Conservation (phyloP, 495 filamentous ascomycete genomes). For the Penicillium simplicissimum region DNA sequence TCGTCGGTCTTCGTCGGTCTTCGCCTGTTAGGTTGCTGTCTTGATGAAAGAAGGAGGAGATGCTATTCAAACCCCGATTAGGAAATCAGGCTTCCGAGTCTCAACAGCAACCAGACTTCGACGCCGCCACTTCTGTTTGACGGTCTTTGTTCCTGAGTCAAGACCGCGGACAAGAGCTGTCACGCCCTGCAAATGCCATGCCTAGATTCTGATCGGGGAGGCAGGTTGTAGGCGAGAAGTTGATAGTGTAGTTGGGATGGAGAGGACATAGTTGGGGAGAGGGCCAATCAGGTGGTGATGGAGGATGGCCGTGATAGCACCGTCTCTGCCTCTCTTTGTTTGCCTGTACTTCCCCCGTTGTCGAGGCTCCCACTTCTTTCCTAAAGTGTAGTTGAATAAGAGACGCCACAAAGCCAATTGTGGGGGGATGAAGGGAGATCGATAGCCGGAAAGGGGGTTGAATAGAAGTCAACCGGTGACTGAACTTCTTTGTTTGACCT, state of each 20-base stretch:
- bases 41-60: not conserved
- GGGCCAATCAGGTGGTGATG: not conserved
- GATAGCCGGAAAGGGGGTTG: conserved; percentile 11
- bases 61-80: not conserved
- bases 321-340: conserved; percentile 2
- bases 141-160: conserved; percentile 6
- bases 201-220: not conserved
- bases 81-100: not conserved
- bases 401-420: conserved; percentile 1
- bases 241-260: not conserved
- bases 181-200: not conserved
- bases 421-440: not conserved
- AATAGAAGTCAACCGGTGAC: conserved; percentile 16
- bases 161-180: not conserved
- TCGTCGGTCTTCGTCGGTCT: not conserved
- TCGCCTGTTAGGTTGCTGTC: not conserved
- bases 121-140: not conserved
- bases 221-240: not conserved
- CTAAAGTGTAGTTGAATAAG: conserved; percentile 20
- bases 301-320: not conserved
- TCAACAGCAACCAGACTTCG: not conserved
- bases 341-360: not conserved
- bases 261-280: not conserved
- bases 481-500: conserved; percentile 3
- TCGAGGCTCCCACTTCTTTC: not conserved